Conservation (phyloP, 2,329 filamentous ascomycete genomes). For the Colletotrichum graminicola region DNA sequence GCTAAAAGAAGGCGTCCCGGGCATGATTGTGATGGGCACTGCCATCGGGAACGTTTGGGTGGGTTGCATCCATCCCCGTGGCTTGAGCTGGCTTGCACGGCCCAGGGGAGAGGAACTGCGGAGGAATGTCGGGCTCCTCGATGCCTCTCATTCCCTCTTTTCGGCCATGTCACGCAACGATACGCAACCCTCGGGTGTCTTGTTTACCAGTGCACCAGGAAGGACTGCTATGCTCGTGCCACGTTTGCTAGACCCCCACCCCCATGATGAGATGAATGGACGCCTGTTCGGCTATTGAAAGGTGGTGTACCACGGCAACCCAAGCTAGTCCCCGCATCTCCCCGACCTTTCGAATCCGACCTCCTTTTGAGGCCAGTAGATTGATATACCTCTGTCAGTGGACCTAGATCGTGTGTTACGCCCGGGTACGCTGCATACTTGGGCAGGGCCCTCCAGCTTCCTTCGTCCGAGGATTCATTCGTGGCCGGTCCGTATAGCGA, state of each 20-base stretch:
- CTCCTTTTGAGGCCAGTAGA: neutral
- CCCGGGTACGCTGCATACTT: slow-evolving; percentile 13
- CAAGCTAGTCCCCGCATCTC: neutral
- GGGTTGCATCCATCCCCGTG: neutral
- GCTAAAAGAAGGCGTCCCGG: neutral
- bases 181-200: slow-evolving; percentile 7
- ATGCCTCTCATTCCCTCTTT: neutral
- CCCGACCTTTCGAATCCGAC: neutral
- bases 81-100: neutral
- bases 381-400: neutral
- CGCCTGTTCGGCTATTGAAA: neutral
- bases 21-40: slow-evolving; percentile 6
- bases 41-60: slow-evolving; percentile 5
- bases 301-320: neutral
- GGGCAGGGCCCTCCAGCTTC: neutral
- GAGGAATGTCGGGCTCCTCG: slow-evolving; percentile 1
- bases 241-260: neutral
- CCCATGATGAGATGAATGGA: neutral
- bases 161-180: slow-evolving; percentile 4
- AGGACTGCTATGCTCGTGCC: neutral
- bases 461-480: slow-evolving; percentile 10
- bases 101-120: neutral
- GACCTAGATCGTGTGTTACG: slow-evolving; percentile 8
- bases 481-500: slow-evolving; percentile 20
- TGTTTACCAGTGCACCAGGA: neutral